Percentiles rank a stretch among this genome's conserved stretches.
Conservation (phyloP, 2,329 filamentous ascomycete species). For the Chaetomium sp. region DNA sequence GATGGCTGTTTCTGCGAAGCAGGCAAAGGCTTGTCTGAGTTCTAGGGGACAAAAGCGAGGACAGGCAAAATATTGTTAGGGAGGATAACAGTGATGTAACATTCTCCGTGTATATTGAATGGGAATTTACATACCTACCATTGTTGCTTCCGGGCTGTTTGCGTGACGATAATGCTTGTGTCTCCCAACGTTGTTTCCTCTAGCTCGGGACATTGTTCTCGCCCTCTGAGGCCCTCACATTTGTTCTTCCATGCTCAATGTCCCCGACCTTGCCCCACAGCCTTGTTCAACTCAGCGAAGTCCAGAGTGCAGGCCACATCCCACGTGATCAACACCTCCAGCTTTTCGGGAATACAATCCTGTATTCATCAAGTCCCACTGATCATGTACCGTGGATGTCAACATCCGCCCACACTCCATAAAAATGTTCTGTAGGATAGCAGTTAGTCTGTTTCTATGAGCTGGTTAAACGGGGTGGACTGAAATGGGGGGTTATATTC, state of each 20-base stretch:
- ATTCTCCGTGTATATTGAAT: not conserved
- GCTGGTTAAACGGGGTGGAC: not conserved
- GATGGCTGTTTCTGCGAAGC: not conserved
- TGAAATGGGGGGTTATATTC: too few relatives aligned
- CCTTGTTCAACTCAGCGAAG: too few relatives aligned
- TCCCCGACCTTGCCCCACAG: too few relatives aligned
- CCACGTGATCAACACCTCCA: too few relatives aligned
- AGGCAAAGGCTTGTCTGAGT: too few relatives aligned
- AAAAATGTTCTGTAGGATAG: conserved; percentile 11
- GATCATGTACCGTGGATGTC: conserved; percentile 2
- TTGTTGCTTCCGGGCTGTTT: not conserved
- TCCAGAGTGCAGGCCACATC: too few relatives aligned
- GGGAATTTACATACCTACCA: not conserved
- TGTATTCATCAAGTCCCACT: not conserved
- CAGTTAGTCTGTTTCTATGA: conserved; percentile 11
- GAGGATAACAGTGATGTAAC: not conserved
- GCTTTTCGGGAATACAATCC: too few relatives aligned
- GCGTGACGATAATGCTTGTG: not conserved
- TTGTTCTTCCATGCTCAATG: too few relatives aligned
- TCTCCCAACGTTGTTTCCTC: too few relatives aligned
- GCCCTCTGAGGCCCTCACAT: not conserved
- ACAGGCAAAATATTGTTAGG: not conserved
- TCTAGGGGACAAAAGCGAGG: not conserved
- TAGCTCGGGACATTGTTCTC: not conserved
- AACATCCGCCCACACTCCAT: too few relatives aligned